Base-by-base conservation (phyloP, 441 rosid genomes). In the Populus tomentosa region DNA sequence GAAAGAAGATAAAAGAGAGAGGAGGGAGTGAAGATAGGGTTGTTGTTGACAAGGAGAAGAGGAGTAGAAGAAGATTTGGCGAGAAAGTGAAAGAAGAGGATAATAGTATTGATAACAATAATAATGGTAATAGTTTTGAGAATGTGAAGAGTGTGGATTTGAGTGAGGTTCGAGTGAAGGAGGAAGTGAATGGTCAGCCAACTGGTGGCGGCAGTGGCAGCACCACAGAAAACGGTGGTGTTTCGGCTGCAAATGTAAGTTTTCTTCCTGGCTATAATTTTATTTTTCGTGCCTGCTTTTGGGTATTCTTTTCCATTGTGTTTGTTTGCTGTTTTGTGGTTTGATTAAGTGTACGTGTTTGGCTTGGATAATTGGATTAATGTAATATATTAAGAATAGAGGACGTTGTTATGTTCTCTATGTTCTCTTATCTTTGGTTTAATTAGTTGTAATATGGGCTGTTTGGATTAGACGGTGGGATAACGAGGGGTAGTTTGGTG, bases 1-100 rank as follows among this genome's bases (percentile, higher is more conserved):
- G 85, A 79, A 86, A 79, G 82, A 88, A 85, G 89, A 85, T 88
- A 82, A 87, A 89, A 75, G 88, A 88, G 67, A 89, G 88, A 81
- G 90, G 82, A 42, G 90, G 82, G 63, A 86, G 85, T 26, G 87
- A 87, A 72, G 90, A 76, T 71, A 79, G 61, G 79, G 88, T 78
- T 68, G 38, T n/a, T 50, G 88, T 88, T 79, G 85, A 76, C 72
- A 86, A 87, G 33, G 89, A 66, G 71, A 84, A 62, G 77, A 82
- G 82, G 26, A 88, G 84, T 70, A 80, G 82, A 80, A 84, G 89
- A 73, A 84, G 86, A 78, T 89, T 94, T 81, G 95, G 85, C 78
- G 91, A 90, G 75, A 86, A 83, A 74, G 87, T 64, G 10, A 83
- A 85, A 78, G 81, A 84, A 69, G 89, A 82, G 30, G 90, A 84